Percentiles rank a stretch among this genome's conserved stretches.
Conservation (phyloP, 148 eudicot species). For the Cornus suecica region DNA sequence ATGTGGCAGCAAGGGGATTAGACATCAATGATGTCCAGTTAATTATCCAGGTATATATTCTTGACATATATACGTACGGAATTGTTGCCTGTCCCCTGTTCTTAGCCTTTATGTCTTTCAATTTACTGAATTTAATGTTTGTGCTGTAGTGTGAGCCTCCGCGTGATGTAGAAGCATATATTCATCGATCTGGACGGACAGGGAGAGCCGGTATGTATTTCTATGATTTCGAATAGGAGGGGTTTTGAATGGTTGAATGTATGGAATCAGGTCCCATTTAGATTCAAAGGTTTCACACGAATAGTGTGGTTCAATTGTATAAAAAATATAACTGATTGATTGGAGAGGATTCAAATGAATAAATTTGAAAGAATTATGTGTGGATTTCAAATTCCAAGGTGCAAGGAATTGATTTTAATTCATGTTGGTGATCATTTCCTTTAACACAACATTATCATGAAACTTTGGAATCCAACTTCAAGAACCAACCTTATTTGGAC, state of each 20-base stretch:
- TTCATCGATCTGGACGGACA: constrained; percentile 97
- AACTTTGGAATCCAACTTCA: no score
- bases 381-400: no score
- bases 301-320: no score
- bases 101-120: background rate
- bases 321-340: no score
- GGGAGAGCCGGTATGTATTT: constrained; percentile 77
- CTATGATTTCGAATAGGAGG: background rate
- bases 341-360: no score
- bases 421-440: no score
- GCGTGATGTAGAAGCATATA: constrained; percentile 94
- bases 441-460: no score
- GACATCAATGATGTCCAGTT: constrained; percentile 90
- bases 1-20: constrained; percentile 91
- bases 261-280: background rate
- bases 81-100: background rate
- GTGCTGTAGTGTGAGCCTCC: constrained; percentile 81
- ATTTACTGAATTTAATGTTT: background rate
- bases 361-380: no score
- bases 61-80: background rate
- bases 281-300: no score
- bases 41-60: constrained; percentile 70
- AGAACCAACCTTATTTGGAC: no score
- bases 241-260: background rate
- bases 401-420: no score